Evolutionary conservation across 2,329 filamentous ascomycete genomes (phyloP).

Genomic region (Pseudopithomyces maydicus): DNA sequence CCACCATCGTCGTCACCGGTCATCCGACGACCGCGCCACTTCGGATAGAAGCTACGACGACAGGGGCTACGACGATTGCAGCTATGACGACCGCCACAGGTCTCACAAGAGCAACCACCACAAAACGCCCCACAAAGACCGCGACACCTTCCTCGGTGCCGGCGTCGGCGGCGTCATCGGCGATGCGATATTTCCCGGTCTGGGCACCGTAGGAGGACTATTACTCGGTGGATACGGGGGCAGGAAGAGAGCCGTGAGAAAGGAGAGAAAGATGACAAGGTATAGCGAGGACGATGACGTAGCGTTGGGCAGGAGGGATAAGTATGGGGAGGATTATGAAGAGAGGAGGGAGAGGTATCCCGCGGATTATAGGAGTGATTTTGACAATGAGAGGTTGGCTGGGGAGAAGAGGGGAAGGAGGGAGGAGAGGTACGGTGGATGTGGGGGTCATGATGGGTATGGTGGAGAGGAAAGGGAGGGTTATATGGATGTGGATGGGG

Average conservation of each 20-base stretch:
- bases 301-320: not conserved
- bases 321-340: conserved; percentile 26
- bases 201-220: conserved; percentile 47
- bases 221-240: conserved; percentile 50
- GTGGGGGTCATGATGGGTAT: conserved; percentile 33
- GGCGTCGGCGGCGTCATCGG: conserved; percentile 52
- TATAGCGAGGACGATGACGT: too few relatives aligned
- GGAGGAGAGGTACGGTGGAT: conserved; percentile 31
- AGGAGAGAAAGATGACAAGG: conserved; percentile 32
- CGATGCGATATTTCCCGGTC: conserved; percentile 51
- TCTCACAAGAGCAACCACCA: too few relatives aligned
- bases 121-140: conserved; percentile 26
- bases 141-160: conserved; percentile 51
- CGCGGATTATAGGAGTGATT: not conserved
- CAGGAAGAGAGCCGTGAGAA: conserved; percentile 46
- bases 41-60: too few relatives aligned
- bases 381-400: conserved; percentile 16
- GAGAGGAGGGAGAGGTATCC: conserved; percentile 40
- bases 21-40: conserved; percentile 2
- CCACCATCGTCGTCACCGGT: conserved; percentile 20
- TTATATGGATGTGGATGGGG: too few relatives aligned
- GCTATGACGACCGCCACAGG: conserved; percentile 6
- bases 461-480: conserved; percentile 29
- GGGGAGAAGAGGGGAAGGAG: conserved; percentile 43
- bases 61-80: too few relatives aligned